A percentile compares a stretch with the other conserved stretches of the same genome.
These are phyloP conservation scores for Rubroboletus satanas DNA, from an alignment of 768 basidiomycete species.

Conservation along the genomic window DNA sequence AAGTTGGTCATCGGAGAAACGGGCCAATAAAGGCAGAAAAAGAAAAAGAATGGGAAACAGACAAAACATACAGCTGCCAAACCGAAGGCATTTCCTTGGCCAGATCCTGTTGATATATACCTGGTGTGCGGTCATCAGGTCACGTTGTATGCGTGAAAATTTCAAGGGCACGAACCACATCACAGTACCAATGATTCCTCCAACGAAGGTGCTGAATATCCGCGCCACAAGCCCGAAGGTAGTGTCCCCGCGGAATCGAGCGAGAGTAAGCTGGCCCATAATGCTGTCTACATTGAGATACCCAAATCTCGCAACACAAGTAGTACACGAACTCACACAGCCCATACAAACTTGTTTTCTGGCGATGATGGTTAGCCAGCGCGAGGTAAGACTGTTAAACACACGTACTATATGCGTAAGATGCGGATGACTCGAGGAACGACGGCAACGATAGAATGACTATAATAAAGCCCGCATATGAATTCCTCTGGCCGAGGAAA, in stretches of 20 bases:
- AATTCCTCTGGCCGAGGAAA: background rate
- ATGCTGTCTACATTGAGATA: slow-evolving; percentile 38
- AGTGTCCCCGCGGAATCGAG: slow-evolving; percentile 75
- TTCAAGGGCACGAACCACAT: slow-evolving; percentile 52
- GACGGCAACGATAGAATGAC: slow-evolving; percentile 58
- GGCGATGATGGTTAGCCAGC: slow-evolving; percentile 1
- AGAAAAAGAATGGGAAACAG: slow-evolving; percentile 71
- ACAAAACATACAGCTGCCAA: slow-evolving; percentile 65
- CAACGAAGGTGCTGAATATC: slow-evolving; percentile 60
- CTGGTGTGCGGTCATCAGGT: slow-evolving; percentile 29
- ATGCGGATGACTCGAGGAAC: slow-evolving; percentile 51
- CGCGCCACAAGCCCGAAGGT: slow-evolving; percentile 60
- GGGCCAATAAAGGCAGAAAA: slow-evolving; percentile 69
- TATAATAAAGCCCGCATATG: slow-evolving; percentile 17
- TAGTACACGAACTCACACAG: slow-evolving; percentile 43
- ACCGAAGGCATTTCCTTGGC: slow-evolving; percentile 61
- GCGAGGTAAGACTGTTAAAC: background rate
- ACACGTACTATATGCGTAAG: slow-evolving; percentile 55
- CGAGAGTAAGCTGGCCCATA: slow-evolving; percentile 70
- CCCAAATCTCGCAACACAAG: background rate
- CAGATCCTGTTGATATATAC: slow-evolving; percentile 67
- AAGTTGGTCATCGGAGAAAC: slow-evolving; percentile 69
- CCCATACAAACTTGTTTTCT: slow-evolving; percentile 72
- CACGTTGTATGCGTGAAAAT: background rate
- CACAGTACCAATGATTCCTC: slow-evolving; percentile 56